These are phyloP conservation scores for Neofusicoccum sp. DNA, from an alignment of 2,329 filamentous ascomycete genomes.

Conservation along the genomic window DNA sequence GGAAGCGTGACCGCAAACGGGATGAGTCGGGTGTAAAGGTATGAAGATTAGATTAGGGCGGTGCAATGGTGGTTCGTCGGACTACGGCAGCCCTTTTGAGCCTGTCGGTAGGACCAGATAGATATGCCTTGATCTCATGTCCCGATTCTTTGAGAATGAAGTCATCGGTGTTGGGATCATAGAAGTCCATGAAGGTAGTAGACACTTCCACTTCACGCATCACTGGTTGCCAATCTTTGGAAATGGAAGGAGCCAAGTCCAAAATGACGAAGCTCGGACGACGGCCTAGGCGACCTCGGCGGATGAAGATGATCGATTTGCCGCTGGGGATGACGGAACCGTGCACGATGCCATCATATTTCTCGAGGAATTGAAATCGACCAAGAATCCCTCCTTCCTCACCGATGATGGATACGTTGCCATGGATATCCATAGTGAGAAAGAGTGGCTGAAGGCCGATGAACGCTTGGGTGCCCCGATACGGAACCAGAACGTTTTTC, in stretches of 20 bases:
- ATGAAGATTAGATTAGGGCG: neutral
- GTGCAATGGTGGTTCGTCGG: neutral
- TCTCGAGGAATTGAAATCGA: neutral
- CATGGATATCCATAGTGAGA: neutral
- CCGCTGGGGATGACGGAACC: neutral
- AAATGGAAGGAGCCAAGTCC: neutral
- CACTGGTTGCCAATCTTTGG: neutral
- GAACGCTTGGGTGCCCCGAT: neutral
- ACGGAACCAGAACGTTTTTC: neutral
- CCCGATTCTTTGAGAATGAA: neutral
- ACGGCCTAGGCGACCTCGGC: neutral
- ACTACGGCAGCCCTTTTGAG: neutral
- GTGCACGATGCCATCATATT: neutral
- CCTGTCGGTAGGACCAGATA: neutral
- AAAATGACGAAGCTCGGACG: neutral
- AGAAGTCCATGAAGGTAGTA: neutral
- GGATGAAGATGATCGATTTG: neutral
- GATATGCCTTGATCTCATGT: neutral
- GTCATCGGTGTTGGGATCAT: neutral
- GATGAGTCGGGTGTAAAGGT: neutral
- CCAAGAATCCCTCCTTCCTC: neutral
- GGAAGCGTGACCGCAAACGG: neutral
- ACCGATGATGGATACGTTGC: neutral
- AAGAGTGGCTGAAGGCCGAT: neutral
- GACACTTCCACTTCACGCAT: neutral